Evolutionary conservation across 305 asterid genomes (phyloP), one percentile per base, ranked within the genome.

Genomic region (Striga hermonthica): DNA sequence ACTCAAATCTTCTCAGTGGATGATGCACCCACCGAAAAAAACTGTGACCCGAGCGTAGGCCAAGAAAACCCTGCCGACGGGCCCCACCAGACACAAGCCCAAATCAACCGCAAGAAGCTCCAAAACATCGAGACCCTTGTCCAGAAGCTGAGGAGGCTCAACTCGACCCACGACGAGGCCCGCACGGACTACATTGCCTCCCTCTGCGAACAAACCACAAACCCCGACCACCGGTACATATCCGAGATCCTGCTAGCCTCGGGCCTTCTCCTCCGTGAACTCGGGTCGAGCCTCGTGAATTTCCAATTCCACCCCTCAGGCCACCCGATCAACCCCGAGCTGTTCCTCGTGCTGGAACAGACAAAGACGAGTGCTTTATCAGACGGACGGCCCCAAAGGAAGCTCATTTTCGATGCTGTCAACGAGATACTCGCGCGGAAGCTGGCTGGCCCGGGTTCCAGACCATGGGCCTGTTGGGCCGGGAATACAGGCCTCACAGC

Each of bases 121-220:
- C 88, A 85, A 67, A 93, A 77, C 74, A 78, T 90, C 8, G 96
- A 88, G 6, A 80, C 82, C 72, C 77, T 93, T 67, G 95, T 93
- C 16, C 83, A 85, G 81, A 86, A 90, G 78, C 93, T 93, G 49
- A 76, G 74, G 70, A 78, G 95, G 70, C 78, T 93, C 72, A 93
- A 88, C 81, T 93, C 99, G 28, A 85, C 71, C 82, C 96, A 93
- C 36, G 99, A 90, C 41, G 97, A 90, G 78, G 91, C 83, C 11
- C 81, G 81, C n/a, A 85, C 90, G 0, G 97, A 93, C 71, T 88
- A 90, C 82, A 90, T 93, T 13, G 99, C 97, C 57, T 93, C 95
- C 5, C 80, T 90, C 16, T 93, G 96, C 37, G 95, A 88, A 60
- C 81, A 90, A 22, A 22, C 31, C 79, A 72, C 83, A 4, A 72